A percentile compares a stretch with the other conserved stretches of the same genome.
phyloP scores from a whole-genome alignment of 179 eudicot species.

The Spergularia azorica region DNA sequence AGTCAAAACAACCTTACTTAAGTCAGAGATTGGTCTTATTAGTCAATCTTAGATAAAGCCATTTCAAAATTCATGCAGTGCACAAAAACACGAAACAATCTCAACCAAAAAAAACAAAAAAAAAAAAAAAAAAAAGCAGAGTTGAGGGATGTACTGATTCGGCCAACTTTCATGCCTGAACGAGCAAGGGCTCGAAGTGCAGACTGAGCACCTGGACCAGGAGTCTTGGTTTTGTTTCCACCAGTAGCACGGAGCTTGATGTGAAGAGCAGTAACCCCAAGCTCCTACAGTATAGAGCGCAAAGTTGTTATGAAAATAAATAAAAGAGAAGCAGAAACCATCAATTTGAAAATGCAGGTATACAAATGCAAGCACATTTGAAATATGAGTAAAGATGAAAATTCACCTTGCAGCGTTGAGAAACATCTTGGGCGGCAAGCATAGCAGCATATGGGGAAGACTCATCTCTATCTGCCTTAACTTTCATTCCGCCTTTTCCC shows the following conservation, averaged over 20 bases:
- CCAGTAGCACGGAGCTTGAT: slow-evolving; percentile 93
- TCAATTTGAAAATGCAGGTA: no score
- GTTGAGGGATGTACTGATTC: slow-evolving; percentile 47
- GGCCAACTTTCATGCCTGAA: slow-evolving; percentile 91
- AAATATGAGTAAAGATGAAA: background rate
- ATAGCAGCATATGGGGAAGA: slow-evolving; percentile 94
- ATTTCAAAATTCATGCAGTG: no score
- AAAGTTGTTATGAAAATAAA: no score
- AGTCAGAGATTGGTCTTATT: no score
- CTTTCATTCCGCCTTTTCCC: slow-evolving; percentile 82
- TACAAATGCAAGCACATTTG: no score
- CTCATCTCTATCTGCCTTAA: slow-evolving; percentile 90
- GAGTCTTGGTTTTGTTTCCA: slow-evolving; percentile 92
- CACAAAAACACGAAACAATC: background rate
- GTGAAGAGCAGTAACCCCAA: slow-evolving; percentile 72
- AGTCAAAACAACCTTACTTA: no score
- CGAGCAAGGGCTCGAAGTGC: slow-evolving; percentile 92
- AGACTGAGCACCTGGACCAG: slow-evolving; percentile 97
- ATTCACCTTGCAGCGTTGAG: slow-evolving; percentile 62
- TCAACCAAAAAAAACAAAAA: background rate
- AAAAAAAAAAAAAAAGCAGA: no score
- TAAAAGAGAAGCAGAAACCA: no score
- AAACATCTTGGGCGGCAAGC: slow-evolving; percentile 89
- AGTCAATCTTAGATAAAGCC: no score
- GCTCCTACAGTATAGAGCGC: slow-evolving; percentile 30